phyloP scores from a whole-genome alignment of 331 rosid genomes.

The Malus hybrid region DNA sequence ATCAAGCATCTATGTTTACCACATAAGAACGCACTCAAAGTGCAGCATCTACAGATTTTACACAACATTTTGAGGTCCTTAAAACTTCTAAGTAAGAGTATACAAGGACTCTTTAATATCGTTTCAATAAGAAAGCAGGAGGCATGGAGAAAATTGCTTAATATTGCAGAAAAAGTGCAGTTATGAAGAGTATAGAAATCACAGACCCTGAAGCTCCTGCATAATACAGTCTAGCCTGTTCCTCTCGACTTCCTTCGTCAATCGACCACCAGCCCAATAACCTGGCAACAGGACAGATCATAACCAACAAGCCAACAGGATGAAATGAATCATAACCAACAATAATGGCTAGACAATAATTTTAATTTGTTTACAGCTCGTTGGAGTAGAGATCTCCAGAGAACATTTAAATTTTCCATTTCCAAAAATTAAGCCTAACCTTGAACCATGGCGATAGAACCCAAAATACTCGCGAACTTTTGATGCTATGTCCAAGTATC shows the following conservation, averaged over 20 bases:
- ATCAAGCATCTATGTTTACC: not conserved
- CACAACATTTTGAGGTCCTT: not conserved
- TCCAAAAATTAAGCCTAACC: slow-evolving; percentile 26
- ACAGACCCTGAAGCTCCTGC: slow-evolving; percentile 62
- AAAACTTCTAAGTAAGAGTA: not conserved
- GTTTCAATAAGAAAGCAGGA: not conserved
- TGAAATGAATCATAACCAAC: not conserved
- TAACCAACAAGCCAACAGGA: not conserved
- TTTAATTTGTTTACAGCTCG: not conserved
- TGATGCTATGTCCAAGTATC: slow-evolving; percentile 50
- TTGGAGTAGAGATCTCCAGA: slow-evolving; percentile 7
- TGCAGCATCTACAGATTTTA: not conserved
- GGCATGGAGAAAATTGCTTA: slow-evolving; percentile 3
- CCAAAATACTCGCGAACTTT: slow-evolving; percentile 68
- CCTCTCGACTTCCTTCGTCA: slow-evolving; percentile 82
- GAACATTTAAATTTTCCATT: slow-evolving; percentile 1
- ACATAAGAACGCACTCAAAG: too few species aligned
- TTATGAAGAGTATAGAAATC: slow-evolving; percentile 2
- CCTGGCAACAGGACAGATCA: slow-evolving; percentile 25
- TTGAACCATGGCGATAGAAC: slow-evolving; percentile 75
- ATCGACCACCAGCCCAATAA: slow-evolving; percentile 95
- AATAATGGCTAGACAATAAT: not conserved
- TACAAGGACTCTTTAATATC: not conserved
- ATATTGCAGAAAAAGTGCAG: not conserved
- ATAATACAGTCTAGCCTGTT: slow-evolving; percentile 71